Evolutionary conservation across 139 green algal species (phyloP), one percentile per base, ranked within the genome.

Genomic region (Micromonas commoda): DNA sequence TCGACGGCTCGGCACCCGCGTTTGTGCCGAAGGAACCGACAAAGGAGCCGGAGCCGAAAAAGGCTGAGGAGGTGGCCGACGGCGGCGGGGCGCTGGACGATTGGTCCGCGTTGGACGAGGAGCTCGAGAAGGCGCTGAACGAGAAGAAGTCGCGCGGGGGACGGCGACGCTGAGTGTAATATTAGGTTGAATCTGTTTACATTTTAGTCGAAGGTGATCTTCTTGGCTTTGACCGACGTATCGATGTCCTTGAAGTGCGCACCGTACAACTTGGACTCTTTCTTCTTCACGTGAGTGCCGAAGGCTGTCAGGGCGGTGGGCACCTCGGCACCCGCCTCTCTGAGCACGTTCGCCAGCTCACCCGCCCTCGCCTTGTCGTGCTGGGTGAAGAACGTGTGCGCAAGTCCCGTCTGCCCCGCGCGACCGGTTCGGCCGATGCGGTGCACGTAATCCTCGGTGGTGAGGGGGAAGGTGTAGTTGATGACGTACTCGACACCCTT

Each of bases 391-490:
- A 98, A 92, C 0, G 93, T 97, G 82, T 94, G 85, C 24, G 93
- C 87, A 0, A 87, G 45, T 51, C 92, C 93, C 51, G 87, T 96
- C 79, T 96, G 96, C 61, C 95, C 95, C 0, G 94, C 94, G 3
- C 95, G 85, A 0, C 95, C 95, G 16, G 94, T 98, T 45, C 95
- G 83, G 0, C 93, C 93, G 74, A 98, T 98, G 65, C 95, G 85
- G 81, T 98, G 95, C 64, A 98, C 93, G 76, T 99, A 98, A 88
- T 99, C 94, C 85, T 98, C 94, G 2, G 86, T 96, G 0, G 92
- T 97, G 19, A 97, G 82, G 0, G 95, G 95, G 83, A 99, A 97
- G 52, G 85, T 91, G 86, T 97, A 98, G 88, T 99, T 99, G 79
- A 99, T 94, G 0, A 99, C 95, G 21, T 85, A 77, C 77, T 91